Evolutionary conservation across 1,139 yeast genomes (phyloP), one percentile per base, ranked within the genome.

Genomic region (Pichia sp.): DNA sequence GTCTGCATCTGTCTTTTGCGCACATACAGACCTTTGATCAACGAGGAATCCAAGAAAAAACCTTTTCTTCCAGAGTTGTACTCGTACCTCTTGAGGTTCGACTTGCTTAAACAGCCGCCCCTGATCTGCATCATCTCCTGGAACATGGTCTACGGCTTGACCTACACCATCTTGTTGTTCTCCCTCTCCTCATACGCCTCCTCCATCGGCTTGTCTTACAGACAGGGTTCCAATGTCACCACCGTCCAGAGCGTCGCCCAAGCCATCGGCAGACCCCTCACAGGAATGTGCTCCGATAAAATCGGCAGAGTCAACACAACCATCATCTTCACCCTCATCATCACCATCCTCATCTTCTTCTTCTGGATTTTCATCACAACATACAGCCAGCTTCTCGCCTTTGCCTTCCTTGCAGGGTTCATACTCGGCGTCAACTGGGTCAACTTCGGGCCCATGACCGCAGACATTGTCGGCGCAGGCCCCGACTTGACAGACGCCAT

Each of bases 191-290:
- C 88, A 2, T 85, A 80, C 65, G 85, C 85, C 16, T 73, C 80
- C 1, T 74, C 85, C 29, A 74, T 82, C 38, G 90, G 90, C 0
- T 68, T 85, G 44, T 62, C 80, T 7, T 67, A 75, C 32, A 65
- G 74, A 23, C 84, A 85, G 61, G 89, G 84, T 5, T 77, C 90
- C 5, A 70, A 73, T 23, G 69, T 85, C 32, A 82, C 89, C 3
- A 84, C 90, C 0, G 67, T 84, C 7, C 71, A 85, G 62, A 84
- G 82, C 65, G 82, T 80, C 4, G 84, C 84, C 1, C 90, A 85
- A 67, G 70, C 76, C 3, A 59, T 86, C 13, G 93, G 93, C 0
- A 74, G 93, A 61, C 92, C 92, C 0, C 42, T 70, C 1, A 72
- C 84, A 67, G 93, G 95, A 0, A 56, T 72, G 5, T 43, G 77